A percentile compares a stretch with the other conserved stretches of the same genome.
These are phyloP conservation scores for Rheum nobile DNA, from an alignment of 148 eudicot genomes.

Conservation along the genomic window DNA sequence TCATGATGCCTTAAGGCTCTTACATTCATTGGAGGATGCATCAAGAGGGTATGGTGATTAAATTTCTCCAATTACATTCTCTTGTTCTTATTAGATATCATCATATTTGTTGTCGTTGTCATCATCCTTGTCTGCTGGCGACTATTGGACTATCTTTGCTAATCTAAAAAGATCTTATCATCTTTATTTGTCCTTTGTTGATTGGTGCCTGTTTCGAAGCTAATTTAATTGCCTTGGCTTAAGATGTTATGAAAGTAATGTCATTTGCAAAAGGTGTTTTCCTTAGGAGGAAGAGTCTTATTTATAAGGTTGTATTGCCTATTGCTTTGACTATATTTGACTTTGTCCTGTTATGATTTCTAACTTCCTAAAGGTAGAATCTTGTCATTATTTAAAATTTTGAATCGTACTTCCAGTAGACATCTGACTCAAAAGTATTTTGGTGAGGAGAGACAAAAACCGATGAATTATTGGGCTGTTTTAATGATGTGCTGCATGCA, in stretches of 20 bases:
- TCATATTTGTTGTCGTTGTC: not conserved
- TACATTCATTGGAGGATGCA: constrained; percentile 61
- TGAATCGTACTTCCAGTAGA: not conserved
- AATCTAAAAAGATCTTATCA: not conserved
- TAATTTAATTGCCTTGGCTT: not conserved
- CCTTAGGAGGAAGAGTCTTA: not conserved
- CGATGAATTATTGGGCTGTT: not conserved
- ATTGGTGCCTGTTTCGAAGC: not conserved
- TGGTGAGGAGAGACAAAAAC: not conserved
- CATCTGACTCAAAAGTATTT: not conserved
- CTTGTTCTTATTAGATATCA: not conserved
- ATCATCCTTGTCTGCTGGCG: not conserved
- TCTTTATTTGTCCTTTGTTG: not conserved
- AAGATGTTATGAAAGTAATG: no score
- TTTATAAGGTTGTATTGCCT: not conserved
- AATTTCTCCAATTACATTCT: not conserved
- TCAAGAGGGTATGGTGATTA: constrained; percentile 53
- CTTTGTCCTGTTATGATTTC: not conserved
- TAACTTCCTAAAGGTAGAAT: not conserved
- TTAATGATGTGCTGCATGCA: not conserved
- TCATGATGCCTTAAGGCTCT: constrained; percentile 60
- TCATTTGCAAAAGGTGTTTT: no score
- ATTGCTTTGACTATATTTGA: not conserved
- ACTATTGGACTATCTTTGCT: not conserved
- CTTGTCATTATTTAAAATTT: not conserved